Percentiles rank a stretch among this genome's conserved stretches.
phyloP scores from a whole-genome alignment of 805 yeast genomes.

The Cyberlindnera xishuangbannaensis region DNA sequence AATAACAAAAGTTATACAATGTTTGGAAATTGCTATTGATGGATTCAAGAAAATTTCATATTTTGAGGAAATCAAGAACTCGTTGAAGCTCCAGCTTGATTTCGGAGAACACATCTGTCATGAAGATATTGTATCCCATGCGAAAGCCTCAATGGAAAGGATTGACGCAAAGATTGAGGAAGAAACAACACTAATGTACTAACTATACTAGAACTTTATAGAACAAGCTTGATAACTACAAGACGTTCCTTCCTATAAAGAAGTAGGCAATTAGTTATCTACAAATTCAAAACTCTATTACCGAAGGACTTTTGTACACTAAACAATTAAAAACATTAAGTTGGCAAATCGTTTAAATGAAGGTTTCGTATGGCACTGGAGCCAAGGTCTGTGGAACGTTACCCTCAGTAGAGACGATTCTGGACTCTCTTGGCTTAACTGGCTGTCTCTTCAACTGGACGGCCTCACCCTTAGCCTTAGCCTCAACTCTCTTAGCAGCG shows the following conservation, averaged over 20 bases:
- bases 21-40: slow-evolving; percentile 36
- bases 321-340: slow-evolving; percentile 20
- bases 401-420: slow-evolving; percentile 74
- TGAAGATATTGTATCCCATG: slow-evolving; percentile 27
- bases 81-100: slow-evolving; percentile 35
- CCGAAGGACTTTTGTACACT: slow-evolving; percentile 20
- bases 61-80: slow-evolving; percentile 32
- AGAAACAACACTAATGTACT: slow-evolving; percentile 5
- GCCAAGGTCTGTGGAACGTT: slow-evolving; percentile 95
- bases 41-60: slow-evolving; percentile 38
- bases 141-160: slow-evolving; percentile 5
- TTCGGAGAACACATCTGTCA: slow-evolving; percentile 31
- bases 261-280: too few species aligned
- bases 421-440: slow-evolving; percentile 93
- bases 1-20: slow-evolving; percentile 28
- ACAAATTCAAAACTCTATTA: slow-evolving; percentile 3
- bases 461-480: slow-evolving; percentile 88
- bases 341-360: slow-evolving; percentile 63
- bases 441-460: slow-evolving; percentile 97
- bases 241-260: too few species aligned
- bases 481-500: slow-evolving; percentile 90
- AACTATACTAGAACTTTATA: too few species aligned
- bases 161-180: slow-evolving; percentile 8
- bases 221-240: too few species aligned
- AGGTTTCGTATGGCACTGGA: slow-evolving; percentile 99